phyloP scores from a whole-genome alignment of 2,329 filamentous ascomycete genomes.

The Torrubiellomyces zombiae region DNA sequence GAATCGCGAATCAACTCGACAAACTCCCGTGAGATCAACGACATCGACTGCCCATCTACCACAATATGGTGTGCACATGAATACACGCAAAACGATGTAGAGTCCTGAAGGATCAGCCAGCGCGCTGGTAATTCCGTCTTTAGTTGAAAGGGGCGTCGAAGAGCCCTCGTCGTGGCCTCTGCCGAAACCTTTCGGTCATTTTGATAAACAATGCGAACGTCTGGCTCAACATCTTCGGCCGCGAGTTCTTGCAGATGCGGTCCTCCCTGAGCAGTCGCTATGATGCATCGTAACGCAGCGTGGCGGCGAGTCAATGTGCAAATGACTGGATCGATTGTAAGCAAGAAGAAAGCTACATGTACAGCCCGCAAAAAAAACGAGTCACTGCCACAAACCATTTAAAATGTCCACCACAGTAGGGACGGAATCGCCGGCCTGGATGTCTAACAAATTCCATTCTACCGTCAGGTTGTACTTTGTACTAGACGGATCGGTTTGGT shows the following conservation, averaged over 20 bases:
- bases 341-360: too few relatives aligned
- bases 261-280: constrained; percentile 1
- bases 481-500: constrained; percentile 2
- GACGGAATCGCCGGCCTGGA: neutral
- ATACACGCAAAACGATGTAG: constrained; percentile 2
- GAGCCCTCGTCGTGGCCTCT: constrained; percentile 1
- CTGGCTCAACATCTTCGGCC: constrained; percentile 2
- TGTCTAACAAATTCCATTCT: constrained; percentile 3
- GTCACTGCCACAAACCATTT: neutral
- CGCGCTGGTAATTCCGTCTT: constrained; percentile 3
- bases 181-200: constrained; percentile 2
- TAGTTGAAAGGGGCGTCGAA: constrained; percentile 2
- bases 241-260: constrained; percentile 2
- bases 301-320: constrained; percentile 3
- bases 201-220: constrained; percentile 3
- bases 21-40: constrained; percentile 4
- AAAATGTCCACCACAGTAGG: constrained; percentile 1
- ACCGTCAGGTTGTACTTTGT: constrained; percentile 6
- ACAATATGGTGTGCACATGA: constrained; percentile 5
- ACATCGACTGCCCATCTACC: constrained; percentile 6
- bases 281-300: constrained; percentile 2
- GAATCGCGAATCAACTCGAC: constrained; percentile 2
- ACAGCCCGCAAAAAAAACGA: too few relatives aligned
- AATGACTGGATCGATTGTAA: too few relatives aligned
- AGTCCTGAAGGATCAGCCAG: constrained; percentile 4